These are phyloP conservation scores for Dispira simplex DNA, from an alignment of 192 early-diverging fungal species.

Conservation along the genomic window DNA sequence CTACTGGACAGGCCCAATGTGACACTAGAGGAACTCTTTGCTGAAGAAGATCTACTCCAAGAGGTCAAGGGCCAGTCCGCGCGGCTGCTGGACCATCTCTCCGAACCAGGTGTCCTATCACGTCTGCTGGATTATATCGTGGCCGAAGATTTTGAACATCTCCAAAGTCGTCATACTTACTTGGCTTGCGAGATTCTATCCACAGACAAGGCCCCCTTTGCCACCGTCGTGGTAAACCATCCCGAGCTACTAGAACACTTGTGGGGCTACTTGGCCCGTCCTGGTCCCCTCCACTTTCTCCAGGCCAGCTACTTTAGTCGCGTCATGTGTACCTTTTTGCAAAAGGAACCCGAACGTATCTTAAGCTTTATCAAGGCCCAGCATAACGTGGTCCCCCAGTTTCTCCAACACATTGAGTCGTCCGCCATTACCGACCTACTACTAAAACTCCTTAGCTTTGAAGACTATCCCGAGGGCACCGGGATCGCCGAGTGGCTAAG, in stretches of 20 bases:
- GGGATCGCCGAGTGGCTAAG: conserved; percentile 89
- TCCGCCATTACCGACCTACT: conserved; percentile 83
- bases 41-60: conserved; percentile 87
- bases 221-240: conserved; percentile 11
- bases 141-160: conserved; percentile 67
- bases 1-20: conserved; percentile 83
- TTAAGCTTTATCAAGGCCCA: conserved; percentile 69
- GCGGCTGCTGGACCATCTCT: conserved; percentile 73
- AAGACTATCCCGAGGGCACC: conserved; percentile 72
- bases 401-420: conserved; percentile 72
- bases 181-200: conserved; percentile 29
- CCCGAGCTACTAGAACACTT: conserved; percentile 56
- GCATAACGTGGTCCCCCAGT: conserved; percentile 52
- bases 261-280: conserved; percentile 72
- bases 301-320: conserved; percentile 87
- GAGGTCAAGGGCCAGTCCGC: conserved; percentile 88
- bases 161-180: conserved; percentile 21
- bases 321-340: conserved; percentile 71
- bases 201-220: conserved; percentile 18
- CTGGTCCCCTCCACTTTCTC: conserved; percentile 53
- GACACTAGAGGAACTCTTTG: conserved; percentile 79
- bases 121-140: conserved; percentile 73
- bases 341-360: conserved; percentile 86
- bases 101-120: conserved; percentile 53
- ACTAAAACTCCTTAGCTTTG: conserved; percentile 83